Evolutionary conservation across 106 monocot species (phyloP).

Genomic region (Chionographis japonica): DNA sequence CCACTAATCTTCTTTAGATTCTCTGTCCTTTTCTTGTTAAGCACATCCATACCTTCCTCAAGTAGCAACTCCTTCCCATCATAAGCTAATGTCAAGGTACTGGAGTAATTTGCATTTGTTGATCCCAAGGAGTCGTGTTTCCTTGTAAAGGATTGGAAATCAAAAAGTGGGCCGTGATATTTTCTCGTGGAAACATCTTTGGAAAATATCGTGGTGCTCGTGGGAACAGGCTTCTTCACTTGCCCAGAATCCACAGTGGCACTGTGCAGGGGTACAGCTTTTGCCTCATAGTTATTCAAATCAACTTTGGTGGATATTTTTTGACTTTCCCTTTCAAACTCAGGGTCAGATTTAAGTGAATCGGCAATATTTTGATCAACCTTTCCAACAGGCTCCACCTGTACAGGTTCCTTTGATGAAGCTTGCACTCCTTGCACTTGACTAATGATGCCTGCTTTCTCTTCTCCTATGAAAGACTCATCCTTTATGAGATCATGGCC

Average conservation of each 20-base stretch:
- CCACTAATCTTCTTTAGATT: constrained; percentile 70
- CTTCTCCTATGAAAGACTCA: constrained; percentile 35
- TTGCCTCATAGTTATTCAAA: constrained; percentile 40
- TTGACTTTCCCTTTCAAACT: constrained; percentile 38
- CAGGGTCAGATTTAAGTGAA: constrained; percentile 68
- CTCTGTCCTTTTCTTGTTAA: constrained; percentile 71
- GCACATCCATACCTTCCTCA: constrained; percentile 64
- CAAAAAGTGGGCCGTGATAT: constrained; percentile 88
- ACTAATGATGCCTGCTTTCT: constrained; percentile 16
- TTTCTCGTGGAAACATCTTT: constrained; percentile 52
- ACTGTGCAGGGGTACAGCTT: constrained; percentile 28
- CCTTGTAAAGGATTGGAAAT: constrained; percentile 85
- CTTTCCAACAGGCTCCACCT: constrained; percentile 24
- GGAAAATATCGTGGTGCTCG: constrained; percentile 15
- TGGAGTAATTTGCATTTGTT: constrained; percentile 34
- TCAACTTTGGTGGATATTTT: constrained; percentile 39
- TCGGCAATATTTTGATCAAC: constrained; percentile 25
- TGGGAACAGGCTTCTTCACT: constrained; percentile 32
- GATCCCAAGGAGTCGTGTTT: constrained; percentile 57
- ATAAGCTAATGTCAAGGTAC: constrained; percentile 64
- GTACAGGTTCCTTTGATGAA: constrained; percentile 34
- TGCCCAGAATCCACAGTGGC: constrained; percentile 37
- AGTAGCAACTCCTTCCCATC: constrained; percentile 74
- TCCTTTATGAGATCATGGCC: constrained; percentile 40
- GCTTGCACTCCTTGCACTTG: constrained; percentile 20